These are phyloP conservation scores for Globisporangium echinulatum DNA, from an alignment of 352 stramenopile species.

Conservation along the genomic window DNA sequence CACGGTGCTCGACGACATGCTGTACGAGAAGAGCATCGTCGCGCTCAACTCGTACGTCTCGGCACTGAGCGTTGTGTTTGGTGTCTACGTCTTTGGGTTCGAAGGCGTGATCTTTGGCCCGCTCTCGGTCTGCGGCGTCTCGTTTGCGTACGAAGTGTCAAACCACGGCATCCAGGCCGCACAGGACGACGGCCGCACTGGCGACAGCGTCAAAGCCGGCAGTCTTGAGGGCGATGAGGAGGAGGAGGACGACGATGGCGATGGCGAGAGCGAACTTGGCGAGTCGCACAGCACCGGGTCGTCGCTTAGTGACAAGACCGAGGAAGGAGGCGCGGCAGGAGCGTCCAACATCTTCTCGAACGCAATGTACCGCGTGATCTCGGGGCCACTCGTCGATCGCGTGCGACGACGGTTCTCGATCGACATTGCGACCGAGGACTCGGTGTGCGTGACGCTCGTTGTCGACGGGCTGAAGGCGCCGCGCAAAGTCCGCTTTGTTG, in stretches of 20 bases:
- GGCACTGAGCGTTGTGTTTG: conserved; percentile 80
- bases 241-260: not conserved
- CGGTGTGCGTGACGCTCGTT: conserved; percentile 60
- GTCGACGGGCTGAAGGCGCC: conserved; percentile 54
- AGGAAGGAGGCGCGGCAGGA: conserved; percentile 16
- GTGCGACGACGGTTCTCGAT: conserved; percentile 72
- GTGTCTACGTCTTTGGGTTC: conserved; percentile 84
- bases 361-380: conserved; percentile 80
- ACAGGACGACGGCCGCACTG: conserved; percentile 45
- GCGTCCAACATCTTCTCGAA: conserved; percentile 78
- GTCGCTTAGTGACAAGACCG: conserved; percentile 27
- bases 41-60: conserved; percentile 84
- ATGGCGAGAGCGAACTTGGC: conserved; percentile 38
- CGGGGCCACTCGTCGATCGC: conserved; percentile 65
- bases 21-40: conserved; percentile 86
- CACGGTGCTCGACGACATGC: conserved; percentile 79
- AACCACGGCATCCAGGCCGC: conserved; percentile 85
- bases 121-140: conserved; percentile 76
- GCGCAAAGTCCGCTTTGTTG: conserved; percentile 63
- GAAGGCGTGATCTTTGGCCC: conserved; percentile 86
- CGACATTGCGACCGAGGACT: conserved; percentile 70
- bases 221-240: conserved; percentile 18
- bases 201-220: conserved; percentile 29
- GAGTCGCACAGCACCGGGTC: conserved; percentile 35
- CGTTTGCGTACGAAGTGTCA: conserved; percentile 80